Base-by-base conservation (phyloP, 345 rosid genomes). In the Nephelium lappaceum region DNA sequence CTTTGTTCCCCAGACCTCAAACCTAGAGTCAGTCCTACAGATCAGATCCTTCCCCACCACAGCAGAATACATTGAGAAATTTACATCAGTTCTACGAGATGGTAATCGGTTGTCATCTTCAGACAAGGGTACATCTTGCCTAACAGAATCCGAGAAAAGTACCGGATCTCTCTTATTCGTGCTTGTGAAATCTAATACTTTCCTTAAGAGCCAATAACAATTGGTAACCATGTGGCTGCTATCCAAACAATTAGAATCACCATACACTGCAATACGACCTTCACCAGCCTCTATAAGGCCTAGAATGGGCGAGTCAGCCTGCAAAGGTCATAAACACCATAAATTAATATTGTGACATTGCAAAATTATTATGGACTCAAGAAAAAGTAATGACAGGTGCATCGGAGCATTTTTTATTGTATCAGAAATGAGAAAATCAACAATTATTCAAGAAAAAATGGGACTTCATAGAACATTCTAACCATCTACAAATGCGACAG, bases 211-310 rank as follows among this genome's bases (percentile, higher is more conserved):
- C 98, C 94, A 87, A 83, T 90, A 94, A 83, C 99, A 96, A 84
- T 94, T 94, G 25, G 99, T 94, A 73, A 96, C 98, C 99, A 96
- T 95, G 81, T 92, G 99, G 82, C 99, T 93, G 80, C 99, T 91
- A 78, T 95, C 99, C 81, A 95, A 78, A 85, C 99, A 95, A 82
- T 95, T 95, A 63, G 99, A 95, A 83, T 95, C 99, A 67, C 99
- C 99, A 77, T 95, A 95, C 5, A 95, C 97, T 31, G 93, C 94
- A 73, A 95, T 76, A 60, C 87, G 93, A 74, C 99, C 99, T 88
- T 88, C 88, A 70, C 97, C 97, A 2, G 79, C 87, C 75, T 85
- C 89, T 74, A 89, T 79, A 72, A 95, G 94, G 69, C 99, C 99
- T 75, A 95, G 97, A 86, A 95, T 92, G 51, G 97, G 91, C 55